Evolutionary conservation across 805 yeast species (phyloP).

Genomic region (Yarrowia divulgata): DNA sequence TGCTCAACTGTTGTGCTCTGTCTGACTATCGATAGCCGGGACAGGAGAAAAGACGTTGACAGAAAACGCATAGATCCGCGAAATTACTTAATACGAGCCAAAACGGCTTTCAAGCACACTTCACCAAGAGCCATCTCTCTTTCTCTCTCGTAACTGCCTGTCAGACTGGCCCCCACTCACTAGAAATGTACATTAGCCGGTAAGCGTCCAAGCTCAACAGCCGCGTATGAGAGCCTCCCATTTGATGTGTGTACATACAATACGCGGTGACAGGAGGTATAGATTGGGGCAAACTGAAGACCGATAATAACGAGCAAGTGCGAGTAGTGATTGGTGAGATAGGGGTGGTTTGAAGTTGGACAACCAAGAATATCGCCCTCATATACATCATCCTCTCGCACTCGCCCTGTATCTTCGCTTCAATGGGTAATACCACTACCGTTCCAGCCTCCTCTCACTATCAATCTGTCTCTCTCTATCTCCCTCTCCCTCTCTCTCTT

Average conservation of each 20-base stretch:
- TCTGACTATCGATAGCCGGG: neutral
- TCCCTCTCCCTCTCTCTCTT: neutral
- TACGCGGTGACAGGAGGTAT: neutral
- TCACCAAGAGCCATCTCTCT: neutral
- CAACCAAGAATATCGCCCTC: too few species aligned
- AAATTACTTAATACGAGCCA: neutral
- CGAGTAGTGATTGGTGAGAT: too few species aligned
- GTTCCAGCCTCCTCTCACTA: too few species aligned
- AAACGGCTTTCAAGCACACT: neutral
- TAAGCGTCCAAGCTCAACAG: constrained; percentile 23
- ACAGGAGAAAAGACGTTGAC: too few species aligned
- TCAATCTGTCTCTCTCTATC: neutral
- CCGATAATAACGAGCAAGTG: neutral
- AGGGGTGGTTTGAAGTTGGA: neutral
- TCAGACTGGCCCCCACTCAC: constrained; percentile 1
- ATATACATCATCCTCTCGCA: too few species aligned
- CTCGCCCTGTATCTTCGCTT: too few species aligned
- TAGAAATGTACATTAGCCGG: constrained; percentile 7
- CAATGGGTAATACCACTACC: neutral
- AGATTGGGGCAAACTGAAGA: neutral
- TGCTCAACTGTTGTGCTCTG: neutral
- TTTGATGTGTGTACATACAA: neutral
- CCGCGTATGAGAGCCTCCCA: constrained; percentile 9
- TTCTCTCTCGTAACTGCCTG: neutral
- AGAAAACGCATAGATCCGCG: neutral